A percentile compares a stretch with the other conserved stretches of the same genome.
phyloP scores from a whole-genome alignment of 331 rosid species.

The Acacia pycnantha region DNA sequence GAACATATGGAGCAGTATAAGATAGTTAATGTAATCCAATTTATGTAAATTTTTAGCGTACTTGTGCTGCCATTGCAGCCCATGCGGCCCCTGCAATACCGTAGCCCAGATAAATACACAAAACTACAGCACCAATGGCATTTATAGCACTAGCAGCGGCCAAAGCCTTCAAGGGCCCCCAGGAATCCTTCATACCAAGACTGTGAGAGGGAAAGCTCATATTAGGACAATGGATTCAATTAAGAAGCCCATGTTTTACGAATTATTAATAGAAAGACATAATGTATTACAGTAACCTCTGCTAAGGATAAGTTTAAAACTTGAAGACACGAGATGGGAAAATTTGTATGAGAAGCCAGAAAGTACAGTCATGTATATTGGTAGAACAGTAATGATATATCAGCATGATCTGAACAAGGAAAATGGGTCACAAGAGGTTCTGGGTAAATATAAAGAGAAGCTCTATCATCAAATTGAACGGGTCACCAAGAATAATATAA shows the following conservation, averaged over 20 bases:
- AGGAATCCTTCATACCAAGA: constrained; percentile 99
- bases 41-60: constrained; percentile 26
- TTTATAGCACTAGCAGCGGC: constrained; percentile 72
- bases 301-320: constrained; percentile 13
- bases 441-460: constrained; percentile 1
- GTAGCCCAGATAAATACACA: constrained; percentile 73
- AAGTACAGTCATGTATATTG: not conserved
- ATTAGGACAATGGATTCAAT: constrained; percentile 14
- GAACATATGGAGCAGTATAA: constrained; percentile 13
- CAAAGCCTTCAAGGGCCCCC: constrained; percentile 96
- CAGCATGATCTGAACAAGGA: constrained; percentile 5
- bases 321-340: constrained; percentile 8
- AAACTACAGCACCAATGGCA: constrained; percentile 62
- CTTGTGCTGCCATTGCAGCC: constrained; percentile 89
- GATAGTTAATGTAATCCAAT: not conserved
- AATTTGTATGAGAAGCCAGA: constrained; percentile 12
- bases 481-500: not conserved
- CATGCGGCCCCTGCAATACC: constrained; percentile 97
- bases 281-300: constrained; percentile 11
- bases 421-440: not conserved
- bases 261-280: not conserved
- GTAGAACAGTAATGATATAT: constrained; percentile 9
- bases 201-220: constrained; percentile 36
- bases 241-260: constrained; percentile 13
- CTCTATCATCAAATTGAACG: constrained; percentile 18